Evolutionary conservation across 345 rosid genomes (phyloP).

Genomic region (Aquilaria yunnanensis): DNA sequence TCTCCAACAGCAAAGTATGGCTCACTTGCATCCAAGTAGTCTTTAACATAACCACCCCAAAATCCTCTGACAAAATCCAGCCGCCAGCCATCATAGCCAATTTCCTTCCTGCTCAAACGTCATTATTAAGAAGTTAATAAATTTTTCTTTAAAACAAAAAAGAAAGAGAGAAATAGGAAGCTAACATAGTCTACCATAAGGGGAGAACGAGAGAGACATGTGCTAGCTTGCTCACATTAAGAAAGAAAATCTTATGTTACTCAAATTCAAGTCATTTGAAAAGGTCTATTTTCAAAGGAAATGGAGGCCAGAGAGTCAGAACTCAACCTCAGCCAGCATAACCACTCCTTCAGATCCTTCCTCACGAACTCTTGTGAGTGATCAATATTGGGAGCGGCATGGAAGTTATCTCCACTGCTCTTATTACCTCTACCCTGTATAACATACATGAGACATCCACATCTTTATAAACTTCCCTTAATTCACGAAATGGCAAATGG

Average conservation of each 20-base stretch:
- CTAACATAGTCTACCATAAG: background rate
- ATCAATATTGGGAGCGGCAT: slow-evolving; percentile 99
- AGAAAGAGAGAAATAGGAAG: too few relatives aligned
- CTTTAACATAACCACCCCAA: slow-evolving; percentile 99
- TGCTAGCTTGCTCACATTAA: background rate
- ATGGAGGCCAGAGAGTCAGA: slow-evolving; percentile 4
- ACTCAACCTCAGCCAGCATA: slow-evolving; percentile 79
- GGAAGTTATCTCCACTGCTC: slow-evolving; percentile 97
- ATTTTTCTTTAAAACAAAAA: too few relatives aligned
- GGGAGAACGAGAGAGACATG: background rate
- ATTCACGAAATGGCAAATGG: background rate
- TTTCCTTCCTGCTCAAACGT: slow-evolving; percentile 53
- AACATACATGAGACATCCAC: slow-evolving; percentile 9
- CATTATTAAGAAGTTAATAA: too few relatives aligned
- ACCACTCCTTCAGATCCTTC: slow-evolving; percentile 92
- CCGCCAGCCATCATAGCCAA: slow-evolving; percentile 99
- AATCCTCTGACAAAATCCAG: slow-evolving; percentile 97
- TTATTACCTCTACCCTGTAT: slow-evolving; percentile 93
- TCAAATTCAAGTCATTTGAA: too few relatives aligned
- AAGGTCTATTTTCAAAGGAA: background rate
- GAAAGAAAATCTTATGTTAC: background rate
- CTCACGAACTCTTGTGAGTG: slow-evolving; percentile 97
- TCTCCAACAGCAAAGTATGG: slow-evolving; percentile 94
- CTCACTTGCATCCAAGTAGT: slow-evolving; percentile 78
- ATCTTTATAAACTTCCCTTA: background rate